Base-by-base conservation (phyloP, 257 asterid species). In the Solanum commersonii region DNA sequence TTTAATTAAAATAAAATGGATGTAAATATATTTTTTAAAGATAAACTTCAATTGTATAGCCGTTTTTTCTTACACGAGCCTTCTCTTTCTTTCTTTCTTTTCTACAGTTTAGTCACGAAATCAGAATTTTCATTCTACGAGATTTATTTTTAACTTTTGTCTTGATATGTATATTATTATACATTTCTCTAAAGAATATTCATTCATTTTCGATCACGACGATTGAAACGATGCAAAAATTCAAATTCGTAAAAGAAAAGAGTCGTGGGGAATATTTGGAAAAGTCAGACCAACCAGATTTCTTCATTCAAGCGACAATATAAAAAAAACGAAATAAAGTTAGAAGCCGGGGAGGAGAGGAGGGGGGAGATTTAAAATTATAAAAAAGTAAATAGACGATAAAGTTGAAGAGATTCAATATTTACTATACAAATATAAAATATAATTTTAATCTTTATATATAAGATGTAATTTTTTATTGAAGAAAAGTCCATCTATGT, bases 161-260 rank as follows among this genome's bases (percentile, higher is more conserved):
- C n/a, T 56, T 2, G 0, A 16, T 52, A 15, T 6, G 3, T 52
- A 0, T 52, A 52, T 52, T 52, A 52, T 5, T 52, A 52, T 52
- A 16, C 0, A 52, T 52, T 2, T 52, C 2, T 52, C 0, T 2
- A 16, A 6, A 52, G 22, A 52, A 52, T 2, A 52, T 0, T 2
- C 3, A 49, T 49, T 49, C 0, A 49, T 49, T 49, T 52, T 52
- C 0, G 0, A 52, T 52, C 3, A 52, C 23, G 0, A 16, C 0
- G 1, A 52, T 52, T 52, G 3, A 52, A 52, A 52, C 0, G 0
- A 52, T 5, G 3, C 0, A 1, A 52, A 16, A 52, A 15, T 52
- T 52, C 0, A 52, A 52, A 15, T 15, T 0, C 23, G 0, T 52
- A 52, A 52, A 52, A 52, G 60, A 5, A 3, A 49, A 16, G 9